Percentiles rank a stretch among this genome's conserved stretches.
Conservation (phyloP, 805 yeast genomes). For the Metschnikowia borealis region DNA sequence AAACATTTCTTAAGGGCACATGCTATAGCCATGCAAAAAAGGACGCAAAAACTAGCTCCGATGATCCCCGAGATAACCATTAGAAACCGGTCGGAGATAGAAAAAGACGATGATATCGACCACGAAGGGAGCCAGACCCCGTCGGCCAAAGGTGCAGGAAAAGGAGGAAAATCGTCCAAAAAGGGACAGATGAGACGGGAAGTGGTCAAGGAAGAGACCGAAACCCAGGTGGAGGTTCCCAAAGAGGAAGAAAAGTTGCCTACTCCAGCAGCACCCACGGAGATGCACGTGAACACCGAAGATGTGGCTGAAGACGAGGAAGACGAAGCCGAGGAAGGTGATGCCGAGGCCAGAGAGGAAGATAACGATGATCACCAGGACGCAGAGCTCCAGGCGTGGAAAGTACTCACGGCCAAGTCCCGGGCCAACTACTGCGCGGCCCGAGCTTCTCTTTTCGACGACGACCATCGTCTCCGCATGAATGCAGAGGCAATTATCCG, state of each 20-base stretch:
- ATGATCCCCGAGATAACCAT: slow-evolving; percentile 85
- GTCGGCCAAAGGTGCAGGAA: slow-evolving; percentile 14
- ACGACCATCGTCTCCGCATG: slow-evolving; percentile 51
- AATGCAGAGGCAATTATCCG: slow-evolving; percentile 70
- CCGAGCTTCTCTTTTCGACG: slow-evolving; percentile 62
- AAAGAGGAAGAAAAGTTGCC: slow-evolving; percentile 3
- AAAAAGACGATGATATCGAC: slow-evolving; percentile 51
- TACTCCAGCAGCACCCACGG: slow-evolving; percentile 14
- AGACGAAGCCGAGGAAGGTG: slow-evolving; percentile 36
- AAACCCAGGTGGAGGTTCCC: not conserved
- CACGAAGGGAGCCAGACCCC: slow-evolving; percentile 23
- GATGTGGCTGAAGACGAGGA: slow-evolving; percentile 42
- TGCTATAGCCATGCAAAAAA: slow-evolving; percentile 95
- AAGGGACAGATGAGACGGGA: slow-evolving; percentile 42
- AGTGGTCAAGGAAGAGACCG: slow-evolving; percentile 27
- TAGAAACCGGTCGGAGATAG: slow-evolving; percentile 68
- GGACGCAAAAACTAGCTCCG: slow-evolving; percentile 69
- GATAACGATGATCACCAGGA: slow-evolving; percentile 64
- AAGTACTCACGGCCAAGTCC: slow-evolving; percentile 70
- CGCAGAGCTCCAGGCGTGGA: slow-evolving; percentile 80
- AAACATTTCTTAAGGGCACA: slow-evolving; percentile 85
- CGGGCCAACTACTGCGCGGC: slow-evolving; percentile 70
- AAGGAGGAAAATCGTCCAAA: slow-evolving; percentile 34
- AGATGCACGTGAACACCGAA: slow-evolving; percentile 7
- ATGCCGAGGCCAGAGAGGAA: slow-evolving; percentile 23